These are phyloP conservation scores for Rostrohypoxylon terebratum DNA, from an alignment of 495 filamentous ascomycete genomes.

Conservation along the genomic window DNA sequence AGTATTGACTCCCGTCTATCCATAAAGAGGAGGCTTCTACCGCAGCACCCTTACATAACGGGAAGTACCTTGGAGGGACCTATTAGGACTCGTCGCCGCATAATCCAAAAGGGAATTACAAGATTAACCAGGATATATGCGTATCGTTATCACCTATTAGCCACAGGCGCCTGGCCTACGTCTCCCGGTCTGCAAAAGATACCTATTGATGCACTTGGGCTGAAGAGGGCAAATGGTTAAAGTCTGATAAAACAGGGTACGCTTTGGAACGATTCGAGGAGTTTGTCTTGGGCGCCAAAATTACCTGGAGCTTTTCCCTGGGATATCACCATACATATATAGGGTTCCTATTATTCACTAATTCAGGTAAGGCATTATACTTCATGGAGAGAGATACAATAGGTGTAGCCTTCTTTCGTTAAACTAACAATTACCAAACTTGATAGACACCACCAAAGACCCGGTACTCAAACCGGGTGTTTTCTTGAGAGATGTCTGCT, in stretches of 20 bases:
- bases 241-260: not conserved
- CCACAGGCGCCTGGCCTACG: not conserved
- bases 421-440: not conserved
- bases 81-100: not conserved
- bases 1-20: not conserved
- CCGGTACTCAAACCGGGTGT: not conserved
- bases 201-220: not conserved
- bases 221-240: not conserved
- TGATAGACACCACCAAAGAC: not conserved
- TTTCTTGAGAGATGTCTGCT: conserved; percentile 51
- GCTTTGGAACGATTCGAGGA: not conserved
- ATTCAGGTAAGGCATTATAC: not conserved
- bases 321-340: not conserved
- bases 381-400: not conserved
- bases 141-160: not conserved
- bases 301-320: not conserved
- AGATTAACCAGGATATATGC: not conserved
- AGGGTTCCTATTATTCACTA: not conserved
- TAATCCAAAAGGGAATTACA: not conserved
- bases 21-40: not conserved
- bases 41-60: not conserved
- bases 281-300: not conserved
- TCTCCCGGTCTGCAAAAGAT: not conserved
- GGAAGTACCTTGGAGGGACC: not conserved
- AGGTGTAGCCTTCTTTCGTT: not conserved